phyloP scores from a whole-genome alignment of 106 monocot genomes.

The Agapanthus africanus region DNA sequence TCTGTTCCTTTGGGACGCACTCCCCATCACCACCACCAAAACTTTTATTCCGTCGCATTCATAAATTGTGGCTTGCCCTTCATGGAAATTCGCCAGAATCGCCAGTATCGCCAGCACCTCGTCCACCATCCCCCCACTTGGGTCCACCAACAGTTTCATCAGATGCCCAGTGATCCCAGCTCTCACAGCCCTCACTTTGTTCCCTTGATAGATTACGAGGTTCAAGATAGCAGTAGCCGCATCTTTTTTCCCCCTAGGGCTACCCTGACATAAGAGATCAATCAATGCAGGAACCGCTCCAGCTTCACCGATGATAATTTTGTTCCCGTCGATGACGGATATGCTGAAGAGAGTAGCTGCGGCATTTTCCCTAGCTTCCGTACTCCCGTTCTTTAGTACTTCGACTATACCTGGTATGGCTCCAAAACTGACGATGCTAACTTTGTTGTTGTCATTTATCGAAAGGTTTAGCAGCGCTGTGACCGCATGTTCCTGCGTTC shows the following conservation, averaged over 20 bases:
- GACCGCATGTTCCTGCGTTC: conserved; percentile 78
- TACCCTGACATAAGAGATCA: conserved; percentile 51
- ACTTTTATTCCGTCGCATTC: conserved; percentile 21
- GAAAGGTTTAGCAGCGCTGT: conserved; percentile 75
- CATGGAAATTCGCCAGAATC: conserved; percentile 34
- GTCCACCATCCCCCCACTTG: conserved; percentile 58
- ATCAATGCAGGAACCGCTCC: conserved; percentile 66
- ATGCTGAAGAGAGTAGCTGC: conserved; percentile 80
- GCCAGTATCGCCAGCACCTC: conserved; percentile 59
- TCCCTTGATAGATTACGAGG: conserved; percentile 44
- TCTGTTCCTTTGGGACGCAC: conserved; percentile 39
- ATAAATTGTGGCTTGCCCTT: conserved; percentile 33
- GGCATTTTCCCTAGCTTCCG: conserved; percentile 82
- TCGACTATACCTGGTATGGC: conserved; percentile 57
- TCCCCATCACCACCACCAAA: conserved; percentile 45
- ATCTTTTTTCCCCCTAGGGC: conserved; percentile 72
- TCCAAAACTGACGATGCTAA: conserved; percentile 32
- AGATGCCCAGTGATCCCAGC: conserved; percentile 46
- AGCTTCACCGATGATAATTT: conserved; percentile 49
- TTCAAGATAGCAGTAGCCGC: conserved; percentile 64
- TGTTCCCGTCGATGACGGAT: conserved; percentile 51
- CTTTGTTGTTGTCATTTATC: conserved; percentile 65
- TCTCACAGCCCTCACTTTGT: conserved; percentile 54
- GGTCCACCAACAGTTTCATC: conserved; percentile 46
- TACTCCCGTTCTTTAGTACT: conserved; percentile 56